These are phyloP conservation scores for Phoenix dactylifera DNA, from an alignment of 176 grass and related monocot genomes.

Conservation along the genomic window DNA sequence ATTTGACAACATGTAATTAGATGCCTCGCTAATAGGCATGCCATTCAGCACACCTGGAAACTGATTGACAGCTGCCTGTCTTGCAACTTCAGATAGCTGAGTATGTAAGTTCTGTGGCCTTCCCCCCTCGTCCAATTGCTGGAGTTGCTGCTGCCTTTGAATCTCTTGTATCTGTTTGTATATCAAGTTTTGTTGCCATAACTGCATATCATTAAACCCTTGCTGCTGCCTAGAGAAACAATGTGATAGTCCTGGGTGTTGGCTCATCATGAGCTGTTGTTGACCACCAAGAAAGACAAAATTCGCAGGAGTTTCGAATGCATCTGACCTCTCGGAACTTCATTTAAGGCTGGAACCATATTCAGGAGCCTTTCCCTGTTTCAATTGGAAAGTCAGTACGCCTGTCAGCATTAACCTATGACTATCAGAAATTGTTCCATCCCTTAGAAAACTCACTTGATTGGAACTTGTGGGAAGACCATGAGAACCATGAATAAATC, in stretches of 20 bases:
- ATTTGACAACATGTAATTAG: conserved; percentile 15
- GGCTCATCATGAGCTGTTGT: background rate
- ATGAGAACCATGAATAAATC: too few species aligned
- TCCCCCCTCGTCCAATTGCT: conserved; percentile 52
- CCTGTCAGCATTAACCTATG: too few species aligned
- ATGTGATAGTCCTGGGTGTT: background rate
- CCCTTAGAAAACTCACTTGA: too few species aligned
- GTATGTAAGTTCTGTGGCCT: conserved; percentile 41
- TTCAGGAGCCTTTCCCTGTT: background rate
- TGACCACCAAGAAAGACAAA: conserved; percentile 1
- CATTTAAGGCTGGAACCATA: too few species aligned
- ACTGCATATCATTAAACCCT: conserved; percentile 24
- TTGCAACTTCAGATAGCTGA: conserved; percentile 41
- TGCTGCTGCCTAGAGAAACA: background rate
- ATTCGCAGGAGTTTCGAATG: background rate
- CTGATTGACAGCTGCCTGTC: conserved; percentile 37
- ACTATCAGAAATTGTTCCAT: too few species aligned
- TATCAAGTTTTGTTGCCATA: conserved; percentile 90
- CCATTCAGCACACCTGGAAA: conserved; percentile 45
- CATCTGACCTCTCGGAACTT: background rate
- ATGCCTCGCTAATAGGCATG: conserved; percentile 51
- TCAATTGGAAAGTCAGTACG: background rate
- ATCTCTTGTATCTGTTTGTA: conserved; percentile 80
- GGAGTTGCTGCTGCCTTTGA: conserved; percentile 74
- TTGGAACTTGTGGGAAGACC: too few species aligned